These are phyloP conservation scores for Tuber indicum DNA, from an alignment of 495 filamentous ascomycete species.

Conservation along the genomic window DNA sequence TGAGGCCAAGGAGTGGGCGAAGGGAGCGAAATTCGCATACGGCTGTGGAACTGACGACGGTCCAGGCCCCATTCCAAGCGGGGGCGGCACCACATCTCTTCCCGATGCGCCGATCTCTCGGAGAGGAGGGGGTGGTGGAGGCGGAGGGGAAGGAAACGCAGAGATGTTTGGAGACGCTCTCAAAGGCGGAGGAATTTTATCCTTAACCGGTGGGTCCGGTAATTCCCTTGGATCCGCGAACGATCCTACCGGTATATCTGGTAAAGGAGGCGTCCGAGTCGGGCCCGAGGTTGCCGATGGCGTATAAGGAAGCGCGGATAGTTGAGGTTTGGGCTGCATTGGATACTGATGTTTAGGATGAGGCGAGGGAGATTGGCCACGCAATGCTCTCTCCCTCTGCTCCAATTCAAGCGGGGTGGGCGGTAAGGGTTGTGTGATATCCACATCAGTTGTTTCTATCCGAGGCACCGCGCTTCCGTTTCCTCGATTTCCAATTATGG, in stretches of 20 bases:
- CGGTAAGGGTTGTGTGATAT: slow-evolving; percentile 21
- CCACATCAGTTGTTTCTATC: slow-evolving; percentile 16
- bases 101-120: background rate
- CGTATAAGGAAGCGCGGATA: slow-evolving; percentile 28
- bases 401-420: slow-evolving; percentile 38
- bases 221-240: background rate
- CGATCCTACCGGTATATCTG: background rate
- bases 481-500: slow-evolving; percentile 15
- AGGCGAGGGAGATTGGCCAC: slow-evolving; percentile 11
- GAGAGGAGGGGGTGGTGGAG: background rate
- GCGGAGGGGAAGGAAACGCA: slow-evolving; percentile 2
- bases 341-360: slow-evolving; percentile 10
- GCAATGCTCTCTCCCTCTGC: slow-evolving; percentile 26
- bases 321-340: slow-evolving; percentile 23
- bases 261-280: slow-evolving; percentile 13
- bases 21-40: background rate
- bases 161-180: background rate
- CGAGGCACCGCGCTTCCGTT: slow-evolving; percentile 22
- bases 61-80: slow-evolving; percentile 19
- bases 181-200: slow-evolving; percentile 12
- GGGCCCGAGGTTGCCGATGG: slow-evolving; percentile 26
- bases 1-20: background rate
- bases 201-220: slow-evolving; percentile 21
- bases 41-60: background rate
- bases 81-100: slow-evolving; percentile 13